Evolutionary conservation across 2,329 filamentous ascomycete genomes (phyloP), one percentile per base, ranked within the genome.

Genomic region (Paraconiothyrium brasiliense): DNA sequence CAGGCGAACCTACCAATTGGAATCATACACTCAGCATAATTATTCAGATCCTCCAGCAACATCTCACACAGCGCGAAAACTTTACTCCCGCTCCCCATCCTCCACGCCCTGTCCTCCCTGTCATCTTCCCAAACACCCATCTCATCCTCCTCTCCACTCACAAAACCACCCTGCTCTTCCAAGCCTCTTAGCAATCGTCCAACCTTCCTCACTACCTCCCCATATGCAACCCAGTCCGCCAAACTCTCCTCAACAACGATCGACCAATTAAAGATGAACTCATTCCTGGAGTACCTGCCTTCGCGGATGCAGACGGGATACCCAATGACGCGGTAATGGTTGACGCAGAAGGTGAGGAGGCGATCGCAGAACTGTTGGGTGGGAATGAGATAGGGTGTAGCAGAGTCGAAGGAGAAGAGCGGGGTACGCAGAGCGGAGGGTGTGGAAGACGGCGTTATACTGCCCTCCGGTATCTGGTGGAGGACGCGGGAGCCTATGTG

Each of bases 251-350:
- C 87, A 54, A 97, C 84, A 32, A 97, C 90, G 48, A 98, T 84
- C 61, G 93, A 93, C 75, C 98, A 97, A 79, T 98, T 98, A 87
- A 98, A 99, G 75, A 97, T 97, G 83, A 97, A 98, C 79, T 97
- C 92, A 80, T 97, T 97, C 61, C 95, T 90, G 73, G 91, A 88
- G 75, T 98, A 97, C 69, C 90, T 90, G 58, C 89, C 86, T 66
- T 93, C 87, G 11, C 76, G 69, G 74, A 98, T 92, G 75, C 93
- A 94, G 57, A 98, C 90, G 0, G 95, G 95, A 71, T 93, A 93
- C 16, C 94, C 93, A 37, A 99, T 85, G 58, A 99, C 88, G 60
- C 90, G 89, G 78, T 94, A 91, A 49, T 92, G 90, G 77, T 90
- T 90, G n/a, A 82, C 83, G 70, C 84, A 87, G 59, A 96, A 90